A percentile compares a stretch with the other conserved stretches of the same genome.
phyloP scores from a whole-genome alignment of 371 early-diverging fungal species.

The Entomophthora muscae region DNA sequence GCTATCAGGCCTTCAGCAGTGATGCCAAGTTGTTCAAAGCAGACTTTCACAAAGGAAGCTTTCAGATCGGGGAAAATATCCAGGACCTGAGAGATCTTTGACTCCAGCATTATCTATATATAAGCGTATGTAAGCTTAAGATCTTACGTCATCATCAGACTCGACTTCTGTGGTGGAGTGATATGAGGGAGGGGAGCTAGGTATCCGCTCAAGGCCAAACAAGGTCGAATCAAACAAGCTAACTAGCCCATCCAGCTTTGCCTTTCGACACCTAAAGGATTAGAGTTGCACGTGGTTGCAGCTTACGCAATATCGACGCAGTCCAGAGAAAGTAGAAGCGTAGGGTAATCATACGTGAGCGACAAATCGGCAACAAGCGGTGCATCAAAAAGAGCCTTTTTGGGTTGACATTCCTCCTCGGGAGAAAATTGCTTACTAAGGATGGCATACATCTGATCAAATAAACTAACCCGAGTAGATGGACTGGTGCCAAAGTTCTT shows the following conservation, averaged over 20 bases:
- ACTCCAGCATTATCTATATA: background rate
- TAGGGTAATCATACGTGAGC: background rate
- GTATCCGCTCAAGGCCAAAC: background rate
- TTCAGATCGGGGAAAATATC: conserved; percentile 2
- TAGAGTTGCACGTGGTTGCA: background rate
- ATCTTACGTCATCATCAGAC: background rate
- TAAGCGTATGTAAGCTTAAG: background rate
- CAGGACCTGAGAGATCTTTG: background rate
- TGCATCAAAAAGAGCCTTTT: background rate
- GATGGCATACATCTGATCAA: background rate
- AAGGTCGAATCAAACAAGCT: background rate
- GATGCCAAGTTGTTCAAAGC: background rate
- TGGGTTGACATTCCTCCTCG: background rate
- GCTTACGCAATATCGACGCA: background rate
- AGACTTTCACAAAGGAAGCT: background rate
- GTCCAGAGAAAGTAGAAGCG: background rate
- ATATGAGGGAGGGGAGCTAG: background rate
- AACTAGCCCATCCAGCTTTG: background rate
- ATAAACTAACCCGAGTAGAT: background rate
- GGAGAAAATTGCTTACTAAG: background rate
- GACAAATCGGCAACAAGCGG: background rate
- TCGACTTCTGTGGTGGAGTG: background rate
- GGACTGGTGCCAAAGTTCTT: background rate
- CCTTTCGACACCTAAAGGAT: background rate
- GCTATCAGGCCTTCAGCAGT: background rate